These are phyloP conservation scores for Lycium ferocissimum DNA, from an alignment of 257 asterid genomes.

Conservation along the genomic window DNA sequence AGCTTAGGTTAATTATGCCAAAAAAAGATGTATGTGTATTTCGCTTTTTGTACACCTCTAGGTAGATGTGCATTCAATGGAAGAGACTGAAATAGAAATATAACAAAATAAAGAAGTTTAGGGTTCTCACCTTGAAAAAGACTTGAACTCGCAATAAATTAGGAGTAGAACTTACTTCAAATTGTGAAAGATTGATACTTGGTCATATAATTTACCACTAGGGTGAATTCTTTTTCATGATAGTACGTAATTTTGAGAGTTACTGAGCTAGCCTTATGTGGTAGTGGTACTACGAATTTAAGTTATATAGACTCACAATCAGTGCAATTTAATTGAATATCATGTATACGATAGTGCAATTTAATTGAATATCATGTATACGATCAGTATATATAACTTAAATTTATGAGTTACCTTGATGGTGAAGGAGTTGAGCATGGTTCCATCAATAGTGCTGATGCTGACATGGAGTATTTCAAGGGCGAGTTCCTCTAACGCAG, in stretches of 20 bases:
- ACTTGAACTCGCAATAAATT: background rate
- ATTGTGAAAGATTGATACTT: background rate
- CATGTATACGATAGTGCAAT: background rate
- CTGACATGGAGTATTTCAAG: constrained; percentile 82
- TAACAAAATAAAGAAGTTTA: background rate
- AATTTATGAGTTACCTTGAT: constrained; percentile 62
- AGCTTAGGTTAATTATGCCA: constrained; percentile 9
- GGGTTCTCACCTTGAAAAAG: background rate
- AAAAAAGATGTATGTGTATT: constrained; percentile 6
- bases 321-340: background rate
- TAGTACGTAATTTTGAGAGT: background rate
- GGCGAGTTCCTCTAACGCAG: constrained; percentile 68
- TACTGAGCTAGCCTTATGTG: background rate
- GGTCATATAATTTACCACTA: background rate
- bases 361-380: background rate
- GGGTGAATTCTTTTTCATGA: background rate
- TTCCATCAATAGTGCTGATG: constrained; percentile 67
- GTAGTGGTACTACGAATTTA: background rate
- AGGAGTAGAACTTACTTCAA: background rate
- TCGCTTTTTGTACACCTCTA: background rate
- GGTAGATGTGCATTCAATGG: background rate
- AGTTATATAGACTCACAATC: background rate
- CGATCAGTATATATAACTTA: background rate
- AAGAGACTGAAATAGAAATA: background rate
- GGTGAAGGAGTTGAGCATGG: constrained; percentile 76